Conservation (phyloP, 2,329 filamentous ascomycete species). For the Hypomyces rosellus region DNA sequence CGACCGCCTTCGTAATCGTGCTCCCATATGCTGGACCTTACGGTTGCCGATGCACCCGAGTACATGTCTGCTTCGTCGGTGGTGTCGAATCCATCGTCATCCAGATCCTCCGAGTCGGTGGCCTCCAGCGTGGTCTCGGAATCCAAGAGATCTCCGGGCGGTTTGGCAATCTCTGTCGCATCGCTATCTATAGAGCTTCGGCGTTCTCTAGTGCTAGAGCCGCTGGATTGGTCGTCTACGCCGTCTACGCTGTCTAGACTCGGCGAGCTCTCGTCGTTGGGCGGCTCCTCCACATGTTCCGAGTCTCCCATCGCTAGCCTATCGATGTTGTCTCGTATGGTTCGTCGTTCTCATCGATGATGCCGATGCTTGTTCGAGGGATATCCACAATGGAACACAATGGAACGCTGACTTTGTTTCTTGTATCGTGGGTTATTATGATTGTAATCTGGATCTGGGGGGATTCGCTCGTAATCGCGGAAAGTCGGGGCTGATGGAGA, state of each 20-base stretch:
- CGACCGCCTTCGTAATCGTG: conserved; percentile 11
- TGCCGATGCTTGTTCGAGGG: not conserved
- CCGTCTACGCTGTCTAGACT: conserved; percentile 1
- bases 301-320: conserved; percentile 5
- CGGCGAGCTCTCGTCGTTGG: not conserved
- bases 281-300: not conserved
- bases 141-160: conserved; percentile 1
- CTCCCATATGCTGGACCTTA: conserved; percentile 10
- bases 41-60: conserved; percentile 4
- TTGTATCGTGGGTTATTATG: no score
- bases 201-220: conserved; percentile 3
- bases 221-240: conserved; percentile 1
- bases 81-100: not conserved
- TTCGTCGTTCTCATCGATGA: not conserved
- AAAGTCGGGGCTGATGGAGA: no score
- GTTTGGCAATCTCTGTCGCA: not conserved
- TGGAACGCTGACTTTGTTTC: no score
- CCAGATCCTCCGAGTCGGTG: conserved; percentile 3
- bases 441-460: no score
- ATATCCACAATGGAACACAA: no score
- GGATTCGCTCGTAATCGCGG: no score
- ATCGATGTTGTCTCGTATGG: not conserved
- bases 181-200: conserved; percentile 1
- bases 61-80: conserved; percentile 2
- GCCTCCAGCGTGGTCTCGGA: conserved; percentile 10